These are phyloP conservation scores for Erigeron canadensis DNA, from an alignment of 129 eudicot genomes.

Conservation along the genomic window DNA sequence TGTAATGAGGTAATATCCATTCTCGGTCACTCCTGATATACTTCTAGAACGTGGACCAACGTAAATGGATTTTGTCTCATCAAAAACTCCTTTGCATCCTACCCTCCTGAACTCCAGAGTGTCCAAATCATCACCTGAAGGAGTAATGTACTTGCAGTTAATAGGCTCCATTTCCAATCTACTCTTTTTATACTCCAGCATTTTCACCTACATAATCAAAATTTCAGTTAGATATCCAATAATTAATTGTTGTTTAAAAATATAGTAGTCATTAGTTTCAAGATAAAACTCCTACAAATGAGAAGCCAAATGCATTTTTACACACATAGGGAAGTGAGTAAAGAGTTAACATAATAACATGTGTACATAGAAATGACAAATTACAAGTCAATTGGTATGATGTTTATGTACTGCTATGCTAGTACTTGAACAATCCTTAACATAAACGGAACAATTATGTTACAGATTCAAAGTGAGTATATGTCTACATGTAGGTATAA, in stretches of 20 bases:
- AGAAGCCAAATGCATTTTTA: background rate
- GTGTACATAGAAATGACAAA: background rate
- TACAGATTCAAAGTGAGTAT: background rate
- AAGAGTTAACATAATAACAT: background rate
- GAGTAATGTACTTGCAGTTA: constrained; percentile 44
- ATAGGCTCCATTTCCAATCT: constrained; percentile 75
- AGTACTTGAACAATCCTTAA: background rate
- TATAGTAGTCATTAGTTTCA: background rate
- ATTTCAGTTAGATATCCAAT: constrained; percentile 9
- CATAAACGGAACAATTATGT: background rate
- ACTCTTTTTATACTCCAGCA: constrained; percentile 71
- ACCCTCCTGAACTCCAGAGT: constrained; percentile 75
- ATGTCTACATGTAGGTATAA: background rate
- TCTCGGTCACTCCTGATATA: constrained; percentile 94
- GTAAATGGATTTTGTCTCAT: constrained; percentile 70
- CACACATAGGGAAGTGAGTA: background rate
- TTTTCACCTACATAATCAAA: constrained; percentile 53
- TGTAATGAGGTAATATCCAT: constrained; percentile 83
- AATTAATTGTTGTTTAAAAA: background rate
- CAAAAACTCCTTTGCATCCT: constrained; percentile 67
- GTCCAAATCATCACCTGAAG: constrained; percentile 47
- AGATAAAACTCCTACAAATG: background rate
- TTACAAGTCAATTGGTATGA: background rate
- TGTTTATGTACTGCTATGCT: background rate
- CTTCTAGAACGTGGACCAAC: constrained; percentile 98